These are phyloP conservation scores for Fraxinus sp. DNA, from an alignment of 305 asterid genomes.

Conservation along the genomic window DNA sequence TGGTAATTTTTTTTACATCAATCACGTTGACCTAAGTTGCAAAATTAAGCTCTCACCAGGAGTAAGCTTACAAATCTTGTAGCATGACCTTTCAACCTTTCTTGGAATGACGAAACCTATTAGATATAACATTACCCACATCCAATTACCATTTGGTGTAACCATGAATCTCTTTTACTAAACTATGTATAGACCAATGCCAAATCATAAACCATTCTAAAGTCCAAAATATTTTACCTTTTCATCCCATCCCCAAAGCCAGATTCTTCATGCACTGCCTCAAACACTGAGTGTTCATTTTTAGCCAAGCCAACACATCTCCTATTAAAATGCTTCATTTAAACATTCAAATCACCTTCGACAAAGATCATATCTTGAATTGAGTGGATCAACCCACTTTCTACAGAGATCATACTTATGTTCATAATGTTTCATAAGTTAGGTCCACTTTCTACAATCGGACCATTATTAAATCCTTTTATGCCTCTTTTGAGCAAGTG, in stretches of 20 bases:
- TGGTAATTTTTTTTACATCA: not conserved
- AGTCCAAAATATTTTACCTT: not conserved
- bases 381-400: not conserved
- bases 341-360: not conserved
- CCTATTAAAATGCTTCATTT: not conserved
- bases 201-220: not conserved
- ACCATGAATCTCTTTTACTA: not conserved
- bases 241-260: not conserved
- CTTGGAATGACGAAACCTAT: not conserved
- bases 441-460: not conserved
- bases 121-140: not conserved
- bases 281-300: not conserved
- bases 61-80: not conserved
- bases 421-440: not conserved
- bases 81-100: not conserved
- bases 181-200: not conserved
- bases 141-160: not conserved
- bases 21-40: not conserved
- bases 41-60: not conserved
- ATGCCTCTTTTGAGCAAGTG: not conserved
- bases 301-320: not conserved
- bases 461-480: not conserved
- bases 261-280: not conserved
- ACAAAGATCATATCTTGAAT: not conserved
- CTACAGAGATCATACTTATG: not conserved